phyloP scores from a whole-genome alignment of 1,284 basidiomycete species.

The Stereum hirsutum region DNA sequence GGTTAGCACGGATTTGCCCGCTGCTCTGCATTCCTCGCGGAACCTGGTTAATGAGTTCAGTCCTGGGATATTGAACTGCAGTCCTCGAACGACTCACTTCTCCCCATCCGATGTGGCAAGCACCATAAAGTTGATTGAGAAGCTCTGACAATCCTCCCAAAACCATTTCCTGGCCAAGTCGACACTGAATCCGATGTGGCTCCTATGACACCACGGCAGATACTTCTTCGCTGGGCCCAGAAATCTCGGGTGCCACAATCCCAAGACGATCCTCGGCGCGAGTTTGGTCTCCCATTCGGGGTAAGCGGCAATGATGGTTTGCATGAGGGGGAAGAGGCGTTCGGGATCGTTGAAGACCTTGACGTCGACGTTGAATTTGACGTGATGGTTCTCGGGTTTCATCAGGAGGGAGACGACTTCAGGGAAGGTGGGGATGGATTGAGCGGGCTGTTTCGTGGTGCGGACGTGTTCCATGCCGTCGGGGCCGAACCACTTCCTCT shows the following conservation, averaged over 20 bases:
- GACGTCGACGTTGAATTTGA: conserved; percentile 89
- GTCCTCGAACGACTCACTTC: conserved; percentile 31
- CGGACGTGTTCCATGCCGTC: conserved; percentile 78
- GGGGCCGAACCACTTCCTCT: conserved; percentile 62
- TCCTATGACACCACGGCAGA: conserved; percentile 78
- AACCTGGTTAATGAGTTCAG: conserved; percentile 37
- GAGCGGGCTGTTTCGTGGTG: conserved; percentile 76
- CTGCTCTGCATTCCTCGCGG: conserved; percentile 65
- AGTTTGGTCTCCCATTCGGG: conserved; percentile 73
- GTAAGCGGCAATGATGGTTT: conserved; percentile 61
- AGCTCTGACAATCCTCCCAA: conserved; percentile 83
- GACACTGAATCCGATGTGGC: conserved; percentile 75
- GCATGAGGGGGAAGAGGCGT: conserved; percentile 82
- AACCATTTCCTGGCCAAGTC: conserved; percentile 78
- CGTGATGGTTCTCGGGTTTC: conserved; percentile 79
- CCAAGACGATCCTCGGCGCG: conserved; percentile 84
- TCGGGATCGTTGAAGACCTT: conserved; percentile 91
- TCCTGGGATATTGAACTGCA: background rate
- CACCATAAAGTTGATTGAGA: conserved; percentile 77
- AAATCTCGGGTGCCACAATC: conserved; percentile 91
- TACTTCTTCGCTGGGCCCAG: conserved; percentile 65
- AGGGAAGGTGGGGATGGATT: conserved; percentile 82
- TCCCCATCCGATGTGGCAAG: conserved; percentile 70
- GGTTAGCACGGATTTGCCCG: conserved; percentile 84
- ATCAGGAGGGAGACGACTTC: conserved; percentile 80